A percentile compares a stretch with the other conserved stretches of the same genome.
These are phyloP conservation scores for Aspergillus felis DNA, from an alignment of 2,329 filamentous ascomycete species.

Conservation along the genomic window DNA sequence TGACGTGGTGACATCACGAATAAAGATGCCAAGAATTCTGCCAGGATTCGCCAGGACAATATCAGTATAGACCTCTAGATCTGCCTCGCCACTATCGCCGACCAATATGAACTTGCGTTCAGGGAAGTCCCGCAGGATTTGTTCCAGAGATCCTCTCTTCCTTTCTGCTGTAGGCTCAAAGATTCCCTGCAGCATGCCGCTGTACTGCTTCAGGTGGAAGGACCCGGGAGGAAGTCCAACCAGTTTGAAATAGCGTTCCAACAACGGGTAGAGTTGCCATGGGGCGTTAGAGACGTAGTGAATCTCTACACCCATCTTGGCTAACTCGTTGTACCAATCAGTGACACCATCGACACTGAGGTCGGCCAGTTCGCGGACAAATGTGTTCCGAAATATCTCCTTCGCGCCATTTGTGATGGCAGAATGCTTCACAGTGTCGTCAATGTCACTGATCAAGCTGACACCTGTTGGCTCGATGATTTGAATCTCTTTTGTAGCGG, in stretches of 20 bases:
- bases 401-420: slow-evolving; percentile 82
- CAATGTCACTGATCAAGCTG: slow-evolving; percentile 94
- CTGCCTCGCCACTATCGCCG: slow-evolving; percentile 93
- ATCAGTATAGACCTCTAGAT: slow-evolving; percentile 95
- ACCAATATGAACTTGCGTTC: slow-evolving; percentile 84
- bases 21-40: slow-evolving; percentile 81
- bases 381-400: slow-evolving; percentile 95
- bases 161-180: slow-evolving; percentile 96
- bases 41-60: slow-evolving; percentile 80
- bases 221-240: slow-evolving; percentile 81
- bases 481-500: slow-evolving; percentile 71
- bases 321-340: slow-evolving; percentile 81
- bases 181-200: slow-evolving; percentile 94
- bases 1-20: slow-evolving; percentile 87
- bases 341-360: slow-evolving; percentile 80
- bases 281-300: slow-evolving; percentile 99
- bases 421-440: slow-evolving; percentile 95
- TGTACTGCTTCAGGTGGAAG: slow-evolving; percentile 93
- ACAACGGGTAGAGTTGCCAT: slow-evolving; percentile 91
- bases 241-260: slow-evolving; percentile 78
- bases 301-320: slow-evolving; percentile 75
- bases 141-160: slow-evolving; percentile 83
- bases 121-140: slow-evolving; percentile 84
- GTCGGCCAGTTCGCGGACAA: slow-evolving; percentile 78
- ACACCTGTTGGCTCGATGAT: slow-evolving; percentile 76